Evolutionary conservation across 768 basidiomycete genomes (phyloP), one percentile per base, ranked within the genome.

Genomic region (Lactarius trivialis): DNA sequence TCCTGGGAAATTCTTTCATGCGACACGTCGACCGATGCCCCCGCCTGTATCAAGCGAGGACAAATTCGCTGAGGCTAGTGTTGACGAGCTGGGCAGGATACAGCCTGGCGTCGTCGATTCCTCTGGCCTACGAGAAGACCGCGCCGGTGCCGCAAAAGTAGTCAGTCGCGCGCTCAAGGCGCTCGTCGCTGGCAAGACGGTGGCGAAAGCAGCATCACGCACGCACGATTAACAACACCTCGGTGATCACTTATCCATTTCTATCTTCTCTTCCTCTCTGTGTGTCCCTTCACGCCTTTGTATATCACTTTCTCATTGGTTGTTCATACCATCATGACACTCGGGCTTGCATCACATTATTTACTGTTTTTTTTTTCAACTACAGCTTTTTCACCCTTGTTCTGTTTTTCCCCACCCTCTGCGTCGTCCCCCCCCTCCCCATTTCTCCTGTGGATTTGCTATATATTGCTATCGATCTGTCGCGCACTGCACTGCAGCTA

Each of bases 111-210:
- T 24, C 9, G 7, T 21, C 9, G 56, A 51, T 12, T 21, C 8
- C 12, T 15, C 39, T 7, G 54, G 37, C 39, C 3, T 43, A 12
- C 24, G 36, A 36, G 65, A 66, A 19, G 64, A 63, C 33, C 69
- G 73, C 60, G 77, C 78, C 58, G 76, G 77, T 14, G 80, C 82
- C 19, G 76, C 81, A 55, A 78, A 82, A 5, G 76, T 84, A 60
- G 82, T 91, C 60, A 81, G 83, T 41, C 85, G 85, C 52, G 89
- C 89, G 14, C 78, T 91, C 72, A 89, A 86, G 73, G 85, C 88
- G 4, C 85, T 91, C 71, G 86, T 86, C 61, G 84, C 87, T 51
- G 81, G 81, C 39, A 88, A 82, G 74, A 77, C 80, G 11, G 73
- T 71, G 61, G 82, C 82, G 3, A 79, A 78, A 67, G 78, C 81